Percentiles rank a stretch among this genome's conserved stretches.
These are phyloP conservation scores for Durio zibethinus DNA, from an alignment of 345 rosid species.

Conservation along the genomic window DNA sequence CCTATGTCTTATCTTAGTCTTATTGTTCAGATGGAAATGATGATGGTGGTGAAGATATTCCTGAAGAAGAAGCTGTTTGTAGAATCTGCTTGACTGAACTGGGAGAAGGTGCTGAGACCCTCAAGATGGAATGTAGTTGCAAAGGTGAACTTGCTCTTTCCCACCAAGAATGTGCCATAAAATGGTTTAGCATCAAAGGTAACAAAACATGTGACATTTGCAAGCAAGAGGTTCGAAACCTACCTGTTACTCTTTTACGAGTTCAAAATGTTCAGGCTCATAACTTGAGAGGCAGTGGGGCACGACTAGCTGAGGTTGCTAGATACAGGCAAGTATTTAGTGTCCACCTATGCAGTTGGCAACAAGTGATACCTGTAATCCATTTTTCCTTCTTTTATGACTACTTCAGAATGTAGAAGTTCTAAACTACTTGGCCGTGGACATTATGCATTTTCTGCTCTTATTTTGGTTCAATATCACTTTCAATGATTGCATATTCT, in stretches of 20 bases:
- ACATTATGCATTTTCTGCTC: background rate
- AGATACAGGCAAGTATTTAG: slow-evolving; percentile 58
- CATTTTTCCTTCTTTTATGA: background rate
- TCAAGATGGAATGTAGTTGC: slow-evolving; percentile 98
- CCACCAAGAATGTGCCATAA: slow-evolving; percentile 84
- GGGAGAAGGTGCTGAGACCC: slow-evolving; percentile 80
- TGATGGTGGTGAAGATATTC: slow-evolving; percentile 73
- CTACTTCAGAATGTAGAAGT: background rate
- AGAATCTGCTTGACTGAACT: slow-evolving; percentile 83
- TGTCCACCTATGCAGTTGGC: background rate
- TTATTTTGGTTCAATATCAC: background rate
- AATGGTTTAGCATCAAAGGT: slow-evolving; percentile 99
- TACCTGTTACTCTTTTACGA: slow-evolving; percentile 90
- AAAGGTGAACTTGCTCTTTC: slow-evolving; percentile 90
- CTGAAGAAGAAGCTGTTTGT: slow-evolving; percentile 90
- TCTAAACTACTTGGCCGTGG: background rate
- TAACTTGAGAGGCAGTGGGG: slow-evolving; percentile 30
- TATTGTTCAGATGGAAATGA: slow-evolving; percentile 62
- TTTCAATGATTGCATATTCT: background rate
- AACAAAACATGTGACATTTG: slow-evolving; percentile 94
- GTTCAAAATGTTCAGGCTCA: slow-evolving; percentile 49
- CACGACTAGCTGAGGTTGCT: slow-evolving; percentile 28
- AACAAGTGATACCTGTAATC: background rate
- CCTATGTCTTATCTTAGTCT: slow-evolving; percentile 63
- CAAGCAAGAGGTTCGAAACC: slow-evolving; percentile 86